These are phyloP conservation scores for Glutinoglossum americanum DNA, from an alignment of 495 filamentous ascomycete species.

Conservation along the genomic window DNA sequence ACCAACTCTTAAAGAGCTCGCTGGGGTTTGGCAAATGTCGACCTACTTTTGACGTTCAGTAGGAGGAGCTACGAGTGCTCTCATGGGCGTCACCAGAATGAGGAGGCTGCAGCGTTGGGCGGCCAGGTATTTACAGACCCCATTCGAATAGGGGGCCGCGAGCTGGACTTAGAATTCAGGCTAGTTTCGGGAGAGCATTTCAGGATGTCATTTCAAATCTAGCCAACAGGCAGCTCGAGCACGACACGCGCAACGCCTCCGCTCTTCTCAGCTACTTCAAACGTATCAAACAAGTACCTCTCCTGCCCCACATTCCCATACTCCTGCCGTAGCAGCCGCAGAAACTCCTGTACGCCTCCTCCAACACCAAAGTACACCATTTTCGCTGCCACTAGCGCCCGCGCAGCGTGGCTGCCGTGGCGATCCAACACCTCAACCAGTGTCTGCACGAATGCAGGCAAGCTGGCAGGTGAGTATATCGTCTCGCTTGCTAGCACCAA, in stretches of 20 bases:
- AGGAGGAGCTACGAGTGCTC: too few species aligned
- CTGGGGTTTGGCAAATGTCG: too few species aligned
- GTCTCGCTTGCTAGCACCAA: slow-evolving; percentile 78
- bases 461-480: slow-evolving; percentile 69
- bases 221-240: background rate
- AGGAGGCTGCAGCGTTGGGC: too few species aligned
- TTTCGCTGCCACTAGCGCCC: slow-evolving; percentile 75
- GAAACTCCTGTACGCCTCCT: slow-evolving; percentile 74
- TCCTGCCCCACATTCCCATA: background rate
- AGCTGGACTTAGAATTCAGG: too few species aligned
- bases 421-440: slow-evolving; percentile 35
- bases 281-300: background rate
- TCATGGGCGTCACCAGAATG: too few species aligned
- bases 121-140: too few species aligned
- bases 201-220: too few species aligned
- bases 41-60: too few species aligned
- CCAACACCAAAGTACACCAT: slow-evolving; percentile 92
- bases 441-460: slow-evolving; percentile 51
- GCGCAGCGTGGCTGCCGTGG: slow-evolving; percentile 8
- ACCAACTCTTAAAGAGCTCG: too few species aligned
- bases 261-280: background rate
- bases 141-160: too few species aligned
- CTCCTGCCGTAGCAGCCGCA: background rate
- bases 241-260: background rate
- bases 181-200: too few species aligned